Conservation (phyloP, 1,139 yeast genomes). For the Zhuliangozyma blackwelliae region DNA sequence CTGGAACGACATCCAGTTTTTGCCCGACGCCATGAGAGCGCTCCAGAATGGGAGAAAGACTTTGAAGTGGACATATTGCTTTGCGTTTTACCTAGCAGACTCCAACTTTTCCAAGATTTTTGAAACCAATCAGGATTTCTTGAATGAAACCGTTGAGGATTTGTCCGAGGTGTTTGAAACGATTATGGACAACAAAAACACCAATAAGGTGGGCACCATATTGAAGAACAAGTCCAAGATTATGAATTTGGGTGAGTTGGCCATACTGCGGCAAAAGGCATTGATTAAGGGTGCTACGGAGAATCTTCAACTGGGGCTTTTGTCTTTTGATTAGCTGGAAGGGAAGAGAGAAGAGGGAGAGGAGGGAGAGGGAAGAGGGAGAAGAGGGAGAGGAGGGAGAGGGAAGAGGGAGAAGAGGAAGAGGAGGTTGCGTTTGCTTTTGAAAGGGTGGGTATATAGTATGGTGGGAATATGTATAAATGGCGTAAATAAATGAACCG, state of each 20-base stretch:
- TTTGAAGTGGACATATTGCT: conserved; percentile 87
- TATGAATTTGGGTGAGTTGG: conserved; percentile 43
- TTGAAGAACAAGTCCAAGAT: conserved; percentile 48
- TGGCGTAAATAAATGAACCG: too few species aligned
- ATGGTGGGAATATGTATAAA: too few species aligned
- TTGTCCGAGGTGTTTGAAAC: conserved; percentile 67
- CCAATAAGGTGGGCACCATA: conserved; percentile 29
- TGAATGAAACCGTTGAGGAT: conserved; percentile 74
- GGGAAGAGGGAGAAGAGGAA: neutral
- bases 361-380: neutral
- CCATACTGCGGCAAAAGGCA: conserved; percentile 45
- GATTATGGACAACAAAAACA: conserved; percentile 45
- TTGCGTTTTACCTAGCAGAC: conserved; percentile 62
- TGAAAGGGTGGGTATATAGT: too few species aligned
- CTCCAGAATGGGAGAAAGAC: conserved; percentile 70
- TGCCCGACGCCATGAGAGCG: conserved; percentile 65
- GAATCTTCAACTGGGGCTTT: conserved; percentile 26
- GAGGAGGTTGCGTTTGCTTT: neutral
- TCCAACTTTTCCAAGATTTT: conserved; percentile 54
- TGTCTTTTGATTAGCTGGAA: conserved; percentile 13
- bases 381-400: conserved; percentile 1
- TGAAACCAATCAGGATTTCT: conserved; percentile 69
- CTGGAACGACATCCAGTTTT: conserved; percentile 88
- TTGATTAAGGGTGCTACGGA: conserved; percentile 48
- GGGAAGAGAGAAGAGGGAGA: neutral